Base-by-base conservation (phyloP, 1,284 basidiomycete species). In the Puccinia triticina region DNA sequence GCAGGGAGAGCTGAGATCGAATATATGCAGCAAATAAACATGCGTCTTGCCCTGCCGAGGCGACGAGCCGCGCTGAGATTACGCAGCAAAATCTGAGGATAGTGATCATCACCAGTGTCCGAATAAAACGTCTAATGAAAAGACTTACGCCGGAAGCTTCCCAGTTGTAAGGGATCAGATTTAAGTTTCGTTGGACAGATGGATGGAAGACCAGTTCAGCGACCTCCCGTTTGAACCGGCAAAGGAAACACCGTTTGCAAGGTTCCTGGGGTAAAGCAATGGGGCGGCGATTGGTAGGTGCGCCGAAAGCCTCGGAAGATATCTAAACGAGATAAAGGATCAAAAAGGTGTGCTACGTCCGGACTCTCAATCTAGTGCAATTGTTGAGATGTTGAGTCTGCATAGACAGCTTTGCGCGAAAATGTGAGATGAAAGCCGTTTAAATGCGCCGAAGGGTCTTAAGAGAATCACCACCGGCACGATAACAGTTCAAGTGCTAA, bases 361-460 rank as follows among this genome's bases (percentile, higher is more conserved):
- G n/a, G 5, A 29, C 16, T 10, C 29, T 59, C 61, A 64, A 64
- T 64, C 61, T 64, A 21, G 34, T 37, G 14, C 32, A 34, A 64
- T 37, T 64, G 61, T 64, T 37, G 61, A 64, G 61, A 64, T 64
- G 7, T 59, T 59, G 23, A 11, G 4, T 5, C 23, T 37, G 18
- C 61, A 34, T 64, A 40, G 1, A 34, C 61, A 64, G 32, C 34
- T 64, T 64, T 8, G 34, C 14, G 26, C n/a, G 26, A 59, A 14
- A 59, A 59, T 10, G 34, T 64, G 61, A 64, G 61, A 64, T 64
- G 61, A 37, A 64, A 64, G 61, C 61, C 32, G 61, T 8, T 64
- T 64, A 34, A 37, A 37, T 64, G 32, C 61, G 61, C 61, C 26
- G 61, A 14, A 11, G 57, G 5, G 26, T 1, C n/a, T n/a, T 10